Base-by-base conservation (phyloP, 768 basidiomycete species). In the Tremella mesenterica region DNA sequence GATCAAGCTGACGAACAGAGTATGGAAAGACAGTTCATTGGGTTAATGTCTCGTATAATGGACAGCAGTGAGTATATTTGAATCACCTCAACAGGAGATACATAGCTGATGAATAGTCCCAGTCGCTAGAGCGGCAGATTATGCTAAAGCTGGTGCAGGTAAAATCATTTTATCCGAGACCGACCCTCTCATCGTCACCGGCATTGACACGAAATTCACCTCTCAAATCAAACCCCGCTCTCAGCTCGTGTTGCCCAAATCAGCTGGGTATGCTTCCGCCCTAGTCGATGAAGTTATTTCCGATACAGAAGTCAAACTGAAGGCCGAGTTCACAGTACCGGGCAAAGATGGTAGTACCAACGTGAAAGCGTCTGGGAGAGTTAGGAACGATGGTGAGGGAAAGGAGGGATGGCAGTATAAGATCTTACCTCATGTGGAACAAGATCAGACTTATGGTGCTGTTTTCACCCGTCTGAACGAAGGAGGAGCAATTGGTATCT, bases 401-500 rank as follows among this genome's bases (percentile, higher is more conserved):
- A 56, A 57, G 47, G 76, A 79, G 30, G 91, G 92, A 0, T 57
- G 93, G 44, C 77, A 83, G 14, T 96, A 83, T 79, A 90, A 91
- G 74, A 78, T 77, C 33, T 74, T 97, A 53, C 90, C 92, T 1
- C 84, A 84, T 69, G 82, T 99, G 57, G 87, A 99, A 75, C 95
- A 97, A 70, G 82, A 86, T 57, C 82, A 88, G 48, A 96, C 95
- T 84, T 99, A 97, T 73, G 82, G 84, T 16, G 79, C 88, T 54
- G 95, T 97, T 4, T 99, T 95, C 73, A 79, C 88, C 67, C 81
- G 82, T 52, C 76, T 97, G 52, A 86, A 82, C 52, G 81, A 85
- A 52, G 88, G 88, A 8, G 89, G 89, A 13, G 83, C 84, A 59
- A 92, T 99, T 57, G 92, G 95, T 43, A 96, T 99, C 59, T 97